Evolutionary conservation across 176 grass and related monocot genomes (phyloP).

Genomic region (Bonia amplexicaulis): DNA sequence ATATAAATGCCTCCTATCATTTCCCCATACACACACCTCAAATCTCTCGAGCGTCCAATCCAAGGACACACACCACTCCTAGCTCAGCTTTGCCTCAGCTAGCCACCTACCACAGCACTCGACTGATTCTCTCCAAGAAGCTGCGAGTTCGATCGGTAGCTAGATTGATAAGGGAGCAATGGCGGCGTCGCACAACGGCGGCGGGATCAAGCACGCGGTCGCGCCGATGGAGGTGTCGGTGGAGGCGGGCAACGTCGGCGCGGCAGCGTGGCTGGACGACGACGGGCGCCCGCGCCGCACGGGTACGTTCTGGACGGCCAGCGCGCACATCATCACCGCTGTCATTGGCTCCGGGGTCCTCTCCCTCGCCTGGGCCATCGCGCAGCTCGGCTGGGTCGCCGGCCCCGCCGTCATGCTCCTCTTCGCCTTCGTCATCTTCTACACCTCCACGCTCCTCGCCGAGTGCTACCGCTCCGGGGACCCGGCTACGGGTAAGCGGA

Average conservation of each 20-base stretch:
- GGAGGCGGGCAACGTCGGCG: slow-evolving; percentile 32
- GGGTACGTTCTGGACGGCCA: slow-evolving; percentile 82
- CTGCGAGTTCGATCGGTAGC: not conserved
- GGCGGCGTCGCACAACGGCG: not conserved
- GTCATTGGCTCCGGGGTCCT: slow-evolving; percentile 92
- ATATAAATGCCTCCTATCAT: not conserved
- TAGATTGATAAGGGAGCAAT: not conserved
- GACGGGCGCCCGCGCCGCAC: slow-evolving; percentile 38
- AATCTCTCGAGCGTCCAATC: not conserved
- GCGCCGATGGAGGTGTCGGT: slow-evolving; percentile 40
- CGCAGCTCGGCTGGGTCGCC: slow-evolving; percentile 86
- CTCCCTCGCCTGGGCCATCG: slow-evolving; percentile 84
- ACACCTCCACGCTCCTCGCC: slow-evolving; percentile 71
- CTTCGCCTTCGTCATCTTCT: slow-evolving; percentile 89
- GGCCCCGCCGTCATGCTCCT: slow-evolving; percentile 78
- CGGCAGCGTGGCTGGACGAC: slow-evolving; percentile 45
- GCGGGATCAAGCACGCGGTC: not conserved
- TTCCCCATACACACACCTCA: not conserved
- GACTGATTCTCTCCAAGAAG: not conserved
- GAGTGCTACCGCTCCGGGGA: slow-evolving; percentile 88
- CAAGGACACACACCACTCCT: not conserved
- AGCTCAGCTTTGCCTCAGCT: not conserved
- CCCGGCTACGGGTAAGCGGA: slow-evolving; percentile 62
- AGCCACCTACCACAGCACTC: not conserved
- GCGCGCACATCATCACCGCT: slow-evolving; percentile 91